Evolutionary conservation across 352 stramenopile genomes (phyloP), one percentile per base, ranked within the genome.

Genomic region (Phytopythium aichiense): DNA sequence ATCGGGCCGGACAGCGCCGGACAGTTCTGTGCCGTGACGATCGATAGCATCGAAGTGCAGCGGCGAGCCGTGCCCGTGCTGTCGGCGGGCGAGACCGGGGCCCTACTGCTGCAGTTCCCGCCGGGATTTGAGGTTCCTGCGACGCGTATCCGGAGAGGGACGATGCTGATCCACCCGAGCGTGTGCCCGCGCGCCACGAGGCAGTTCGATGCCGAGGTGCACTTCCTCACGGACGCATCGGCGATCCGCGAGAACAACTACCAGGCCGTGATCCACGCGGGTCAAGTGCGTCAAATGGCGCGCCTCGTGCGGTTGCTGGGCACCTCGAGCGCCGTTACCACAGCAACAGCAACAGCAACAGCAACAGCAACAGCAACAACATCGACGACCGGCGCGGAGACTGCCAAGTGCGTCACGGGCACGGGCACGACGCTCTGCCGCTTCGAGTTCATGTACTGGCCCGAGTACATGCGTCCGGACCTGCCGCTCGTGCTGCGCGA

Each of bases 361-460:
- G 35, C 35, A 40, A 7, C 35, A 40, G 12, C 35, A 40, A 40
- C 35, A 40, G 35, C 35, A 11, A 40, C 35, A 40, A 40, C 35
- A 40, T 16, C 57, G 23, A 69, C 62, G 4, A 43, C 66, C 38
- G 49, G 42, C 37, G 15, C 64, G 51, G 22, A 63, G n/a, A 38
- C 56, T 66, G 54, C 49, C 18, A 57, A 57, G 25, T 23, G 48
- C 16, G 22, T 1, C 30, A 31, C 64, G 5, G 37, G 62, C 42
- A 54, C 78, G 61, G 37, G 71, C 53, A 69, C 68, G 23, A 84
- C 72, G 49, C 76, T 89, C 45, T 91, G 84, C 48, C 82, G 85
- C 30, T 92, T 94, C 37, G 80, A 92, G 60, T 94, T 94, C 67
- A 88, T 94, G 74, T 91, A 94, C 74, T 91, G 81, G 75, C 81